Evolutionary conservation across 805 yeast genomes (phyloP).

Genomic region (Ogataea pilisensis): DNA sequence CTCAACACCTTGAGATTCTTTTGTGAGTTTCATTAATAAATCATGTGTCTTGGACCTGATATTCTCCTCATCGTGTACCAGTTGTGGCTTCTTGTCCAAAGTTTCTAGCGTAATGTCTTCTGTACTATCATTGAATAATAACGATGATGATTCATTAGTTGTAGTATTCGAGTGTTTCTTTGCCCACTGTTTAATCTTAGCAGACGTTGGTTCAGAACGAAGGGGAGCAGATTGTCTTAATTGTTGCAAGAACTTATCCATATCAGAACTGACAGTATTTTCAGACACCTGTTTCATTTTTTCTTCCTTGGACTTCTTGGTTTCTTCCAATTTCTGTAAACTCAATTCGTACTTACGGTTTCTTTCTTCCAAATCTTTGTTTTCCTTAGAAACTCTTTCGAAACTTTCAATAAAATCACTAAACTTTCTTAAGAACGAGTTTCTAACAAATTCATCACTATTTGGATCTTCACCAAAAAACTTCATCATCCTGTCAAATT

Average conservation of each 20-base stretch:
- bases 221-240: constrained; percentile 82
- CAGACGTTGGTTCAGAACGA: constrained; percentile 72
- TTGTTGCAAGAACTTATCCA: constrained; percentile 84
- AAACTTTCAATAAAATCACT: constrained; percentile 76
- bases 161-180: constrained; percentile 43
- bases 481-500: constrained; percentile 68
- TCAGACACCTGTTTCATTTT: constrained; percentile 40
- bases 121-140: background rate
- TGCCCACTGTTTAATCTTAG: constrained; percentile 75
- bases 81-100: constrained; percentile 9
- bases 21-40: constrained; percentile 23
- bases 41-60: constrained; percentile 26
- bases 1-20: constrained; percentile 11
- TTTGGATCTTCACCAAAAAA: constrained; percentile 86
- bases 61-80: constrained; percentile 18
- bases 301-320: constrained; percentile 31
- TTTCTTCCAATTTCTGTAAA: constrained; percentile 53
- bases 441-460: constrained; percentile 58
- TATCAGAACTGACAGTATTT: constrained; percentile 38
- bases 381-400: constrained; percentile 75
- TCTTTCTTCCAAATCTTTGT: constrained; percentile 78
- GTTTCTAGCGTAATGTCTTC: constrained; percentile 5
- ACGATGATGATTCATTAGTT: background rate
- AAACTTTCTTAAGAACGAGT: constrained; percentile 73
- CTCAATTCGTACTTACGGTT: constrained; percentile 71